Evolutionary conservation across 352 stramenopile species (phyloP), one percentile per base, ranked within the genome.

Genomic region (Phytopythium helicoides): DNA sequence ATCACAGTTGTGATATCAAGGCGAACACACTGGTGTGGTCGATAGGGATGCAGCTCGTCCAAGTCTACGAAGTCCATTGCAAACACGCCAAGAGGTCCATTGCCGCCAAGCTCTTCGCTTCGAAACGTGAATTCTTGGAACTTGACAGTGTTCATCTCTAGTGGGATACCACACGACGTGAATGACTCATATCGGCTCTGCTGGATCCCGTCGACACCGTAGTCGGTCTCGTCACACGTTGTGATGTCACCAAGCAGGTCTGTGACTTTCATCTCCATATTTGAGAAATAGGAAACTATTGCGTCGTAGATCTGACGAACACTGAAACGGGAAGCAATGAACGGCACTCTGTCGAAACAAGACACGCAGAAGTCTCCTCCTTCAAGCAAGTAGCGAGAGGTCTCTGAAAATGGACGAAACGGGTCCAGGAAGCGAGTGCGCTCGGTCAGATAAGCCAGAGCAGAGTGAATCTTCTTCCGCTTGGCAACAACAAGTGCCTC

Each of bases 111-210:
- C 7, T 61, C 58, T 8, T 69, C 53, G 15, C 66, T 52, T 15
- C 65, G 44, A 2, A 60, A 50, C 26, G 41, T 37, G 37, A 61
- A 76, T 38, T 75, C 59, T 6, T 54, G 36, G 65, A 22, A 35
- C 12, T 0, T 22, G 23, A 47, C 15, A 1, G 3, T 22, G 22
- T 47, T 47, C 12, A 16, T 67, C 38, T 72, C 71, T n/a, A 70
- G 45, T 15, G 70, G 47, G 21, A 79, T 50, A 3, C 58, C 62
- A n/a, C 61, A 58, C 3, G 44, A 56, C 4, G n/a, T n/a, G n/a
- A 76, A 56, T 3, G 73, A 78, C 6, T 82, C 64, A 11, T 78
- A 54, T n/a, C 76, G 68, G 40, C 70, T 66, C 48, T 87, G 69
- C 18, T 66, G 64, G 26, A 82, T 67, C 3, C 60, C 66, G n/a